A percentile compares a stretch with the other conserved stretches of the same genome.
Conservation (phyloP, 1,284 basidiomycete species). For the Chondrostereum purpureum region DNA sequence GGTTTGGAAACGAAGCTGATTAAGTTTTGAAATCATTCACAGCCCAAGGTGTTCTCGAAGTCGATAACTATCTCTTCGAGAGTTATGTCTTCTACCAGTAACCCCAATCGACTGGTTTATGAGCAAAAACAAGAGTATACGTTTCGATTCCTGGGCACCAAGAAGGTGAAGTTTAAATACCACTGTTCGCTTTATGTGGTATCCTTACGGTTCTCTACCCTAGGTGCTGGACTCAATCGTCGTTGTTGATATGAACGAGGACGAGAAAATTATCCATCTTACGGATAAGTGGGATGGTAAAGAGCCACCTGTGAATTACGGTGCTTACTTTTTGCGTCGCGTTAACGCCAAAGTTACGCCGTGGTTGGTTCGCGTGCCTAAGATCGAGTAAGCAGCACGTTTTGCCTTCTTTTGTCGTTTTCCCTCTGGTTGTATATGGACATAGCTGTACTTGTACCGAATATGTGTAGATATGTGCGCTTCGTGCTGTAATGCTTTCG, state of each 20-base stretch:
- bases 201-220: no score
- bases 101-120: slow-evolving; percentile 52
- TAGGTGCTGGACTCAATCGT: slow-evolving; percentile 52
- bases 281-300: slow-evolving; percentile 61
- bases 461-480: no score
- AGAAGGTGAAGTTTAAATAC: no score
- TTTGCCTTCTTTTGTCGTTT: background rate
- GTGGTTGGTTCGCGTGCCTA: slow-evolving; percentile 43
- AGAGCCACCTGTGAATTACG: slow-evolving; percentile 42
- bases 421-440: no score
- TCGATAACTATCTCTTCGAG: slow-evolving; percentile 45
- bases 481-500: no score
- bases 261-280: slow-evolving; percentile 52
- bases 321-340: slow-evolving; percentile 38
- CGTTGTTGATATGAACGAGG: slow-evolving; percentile 55
- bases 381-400: background rate
- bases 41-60: slow-evolving; percentile 52
- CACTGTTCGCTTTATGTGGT: no score
- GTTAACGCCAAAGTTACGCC: slow-evolving; percentile 43
- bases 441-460: no score
- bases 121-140: slow-evolving; percentile 60
- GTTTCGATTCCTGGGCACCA: slow-evolving; percentile 40
- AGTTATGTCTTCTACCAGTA: slow-evolving; percentile 48
- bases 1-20: background rate
- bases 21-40: no score